A percentile compares a stretch with the other conserved stretches of the same genome.
Evolutionary conservation across 805 yeast genomes (phyloP).

Genomic region (Nakazawaea ishiwadae): DNA sequence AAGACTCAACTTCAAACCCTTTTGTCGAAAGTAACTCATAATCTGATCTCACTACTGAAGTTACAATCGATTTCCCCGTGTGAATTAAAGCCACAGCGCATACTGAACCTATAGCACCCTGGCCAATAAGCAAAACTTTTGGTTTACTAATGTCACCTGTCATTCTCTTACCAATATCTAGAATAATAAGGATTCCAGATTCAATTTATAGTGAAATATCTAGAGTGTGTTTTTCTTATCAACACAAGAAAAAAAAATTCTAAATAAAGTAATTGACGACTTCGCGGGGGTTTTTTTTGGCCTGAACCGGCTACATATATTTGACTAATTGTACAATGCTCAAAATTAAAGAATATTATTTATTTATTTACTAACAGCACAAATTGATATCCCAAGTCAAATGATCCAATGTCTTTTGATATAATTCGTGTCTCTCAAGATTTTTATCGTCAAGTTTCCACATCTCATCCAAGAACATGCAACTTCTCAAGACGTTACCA

Average conservation of each 20-base stretch:
- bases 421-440: background rate
- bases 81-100: constrained; percentile 58
- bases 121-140: constrained; percentile 61
- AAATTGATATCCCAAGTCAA: constrained; percentile 8
- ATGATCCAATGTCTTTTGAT: background rate
- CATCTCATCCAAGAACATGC: constrained; percentile 4
- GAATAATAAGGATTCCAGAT: too few relatives aligned
- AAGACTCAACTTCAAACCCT: constrained; percentile 58
- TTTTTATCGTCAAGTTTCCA: background rate
- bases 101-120: constrained; percentile 83
- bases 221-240: too few relatives aligned
- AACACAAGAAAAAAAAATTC: too few relatives aligned
- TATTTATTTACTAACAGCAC: background rate
- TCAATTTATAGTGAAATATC: too few relatives aligned
- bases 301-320: too few relatives aligned
- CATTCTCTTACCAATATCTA: too few relatives aligned
- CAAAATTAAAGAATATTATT: constrained; percentile 1
- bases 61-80: constrained; percentile 44
- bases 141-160: too few relatives aligned
- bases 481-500: constrained; percentile 4
- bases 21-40: constrained; percentile 43
- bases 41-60: constrained; percentile 62
- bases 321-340: too few relatives aligned
- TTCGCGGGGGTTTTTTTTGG: too few relatives aligned
- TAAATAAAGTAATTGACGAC: too few relatives aligned